A percentile compares a stretch with the other conserved stretches of the same genome.
phyloP scores from a whole-genome alignment of 2,329 filamentous ascomycete species.

The Phialophora macrospora region DNA sequence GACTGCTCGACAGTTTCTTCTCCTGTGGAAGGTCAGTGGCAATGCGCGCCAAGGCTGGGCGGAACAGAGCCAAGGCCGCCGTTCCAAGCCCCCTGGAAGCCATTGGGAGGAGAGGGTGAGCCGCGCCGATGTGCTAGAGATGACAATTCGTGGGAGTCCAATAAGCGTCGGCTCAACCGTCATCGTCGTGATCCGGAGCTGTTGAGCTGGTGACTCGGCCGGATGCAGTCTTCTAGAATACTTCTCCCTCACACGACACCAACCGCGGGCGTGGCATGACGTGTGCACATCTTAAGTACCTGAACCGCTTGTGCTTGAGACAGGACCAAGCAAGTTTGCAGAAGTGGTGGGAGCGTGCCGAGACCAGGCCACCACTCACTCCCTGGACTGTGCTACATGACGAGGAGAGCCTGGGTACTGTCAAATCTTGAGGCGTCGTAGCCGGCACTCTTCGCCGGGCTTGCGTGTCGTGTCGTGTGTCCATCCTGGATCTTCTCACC shows the following conservation, averaged over 20 bases:
- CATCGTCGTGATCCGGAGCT: background rate
- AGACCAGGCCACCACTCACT: background rate
- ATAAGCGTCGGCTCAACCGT: background rate
- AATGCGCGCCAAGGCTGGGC: slow-evolving; percentile 2
- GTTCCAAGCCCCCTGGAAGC: background rate
- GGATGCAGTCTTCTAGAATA: background rate
- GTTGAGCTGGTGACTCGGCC: background rate
- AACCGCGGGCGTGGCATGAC: background rate
- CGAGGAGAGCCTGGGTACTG: background rate
- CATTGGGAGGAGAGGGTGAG: background rate
- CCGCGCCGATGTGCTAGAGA: background rate
- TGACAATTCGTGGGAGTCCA: background rate
- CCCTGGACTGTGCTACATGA: background rate
- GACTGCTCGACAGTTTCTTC: slow-evolving; percentile 1
- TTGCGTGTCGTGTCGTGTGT: background rate
- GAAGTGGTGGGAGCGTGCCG: background rate
- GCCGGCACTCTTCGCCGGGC: background rate
- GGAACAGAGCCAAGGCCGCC: background rate
- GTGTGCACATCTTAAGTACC: background rate
- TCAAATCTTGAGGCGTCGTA: background rate
- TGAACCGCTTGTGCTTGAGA: background rate
- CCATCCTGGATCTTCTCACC: background rate
- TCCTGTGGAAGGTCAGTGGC: background rate
- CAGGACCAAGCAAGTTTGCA: too few species aligned
- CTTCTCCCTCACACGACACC: background rate